phyloP scores from a whole-genome alignment of 1,284 basidiomycete genomes.

The Leccinum pallidistipes region DNA sequence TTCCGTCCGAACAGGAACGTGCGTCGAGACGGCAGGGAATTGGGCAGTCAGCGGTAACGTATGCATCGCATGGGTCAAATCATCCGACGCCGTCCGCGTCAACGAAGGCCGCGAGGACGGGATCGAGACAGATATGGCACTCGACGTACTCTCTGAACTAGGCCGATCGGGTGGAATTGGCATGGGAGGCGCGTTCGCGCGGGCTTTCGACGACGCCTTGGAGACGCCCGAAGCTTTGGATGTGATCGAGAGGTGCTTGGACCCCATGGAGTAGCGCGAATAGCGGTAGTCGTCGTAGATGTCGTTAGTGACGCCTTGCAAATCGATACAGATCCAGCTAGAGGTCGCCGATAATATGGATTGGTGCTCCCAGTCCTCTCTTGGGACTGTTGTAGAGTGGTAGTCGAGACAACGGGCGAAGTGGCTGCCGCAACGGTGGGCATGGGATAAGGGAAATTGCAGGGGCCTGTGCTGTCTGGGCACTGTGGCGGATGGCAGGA shows the following conservation, averaged over 20 bases:
- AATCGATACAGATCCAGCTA: slow-evolving; percentile 30
- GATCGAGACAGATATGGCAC: slow-evolving; percentile 15
- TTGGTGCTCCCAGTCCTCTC: slow-evolving; percentile 31
- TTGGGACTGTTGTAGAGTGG: slow-evolving; percentile 26
- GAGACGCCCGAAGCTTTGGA: slow-evolving; percentile 29
- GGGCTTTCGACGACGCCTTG: slow-evolving; percentile 29
- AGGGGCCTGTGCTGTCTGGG: slow-evolving; percentile 32
- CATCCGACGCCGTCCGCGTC: slow-evolving; percentile 25
- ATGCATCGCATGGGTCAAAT: slow-evolving; percentile 20
- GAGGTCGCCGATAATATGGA: slow-evolving; percentile 39
- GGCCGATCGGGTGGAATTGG: slow-evolving; percentile 29
- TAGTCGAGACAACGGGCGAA: slow-evolving; percentile 38
- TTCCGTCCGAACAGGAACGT: slow-evolving; percentile 33
- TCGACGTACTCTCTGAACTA: slow-evolving; percentile 28
- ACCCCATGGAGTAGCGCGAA: slow-evolving; percentile 57
- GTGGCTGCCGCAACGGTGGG: slow-evolving; percentile 43
- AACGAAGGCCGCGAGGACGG: slow-evolving; percentile 21
- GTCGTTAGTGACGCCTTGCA: slow-evolving; percentile 39
- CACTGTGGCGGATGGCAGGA: slow-evolving; percentile 31
- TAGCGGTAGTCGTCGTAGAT: slow-evolving; percentile 78
- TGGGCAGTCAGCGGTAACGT: slow-evolving; percentile 29
- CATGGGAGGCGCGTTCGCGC: slow-evolving; percentile 24
- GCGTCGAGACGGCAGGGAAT: slow-evolving; percentile 34
- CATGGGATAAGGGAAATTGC: slow-evolving; percentile 47
- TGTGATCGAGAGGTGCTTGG: slow-evolving; percentile 30